Evolutionary conservation across 2,329 filamentous ascomycete genomes (phyloP).

Genomic region (Talaromyces albobiverticillius): DNA sequence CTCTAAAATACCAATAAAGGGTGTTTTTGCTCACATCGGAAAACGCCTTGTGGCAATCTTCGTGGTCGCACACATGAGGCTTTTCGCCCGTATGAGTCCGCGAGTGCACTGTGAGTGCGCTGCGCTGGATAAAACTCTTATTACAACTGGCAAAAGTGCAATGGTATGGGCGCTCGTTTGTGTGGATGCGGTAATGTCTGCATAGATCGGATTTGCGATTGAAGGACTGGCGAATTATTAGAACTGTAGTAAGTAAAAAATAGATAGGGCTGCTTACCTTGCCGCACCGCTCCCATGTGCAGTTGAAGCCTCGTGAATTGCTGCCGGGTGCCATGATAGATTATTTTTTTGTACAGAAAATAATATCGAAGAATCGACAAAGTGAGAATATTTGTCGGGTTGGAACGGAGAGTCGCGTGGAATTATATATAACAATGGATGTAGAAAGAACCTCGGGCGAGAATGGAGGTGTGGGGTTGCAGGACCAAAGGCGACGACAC

Average conservation of each 20-base stretch:
- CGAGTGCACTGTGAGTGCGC: conserved; percentile 46
- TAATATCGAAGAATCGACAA: too few relatives aligned
- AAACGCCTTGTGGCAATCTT: conserved; percentile 43
- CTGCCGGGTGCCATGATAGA: conserved; percentile 32
- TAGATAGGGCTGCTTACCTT: conserved; percentile 44
- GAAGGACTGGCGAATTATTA: conserved; percentile 36
- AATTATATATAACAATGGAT: too few relatives aligned
- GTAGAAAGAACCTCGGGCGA: too few relatives aligned
- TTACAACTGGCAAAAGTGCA: conserved; percentile 44
- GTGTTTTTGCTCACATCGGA: conserved; percentile 37
- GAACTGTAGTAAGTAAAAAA: too few relatives aligned
- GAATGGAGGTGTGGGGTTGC: too few relatives aligned
- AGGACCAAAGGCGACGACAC: too few relatives aligned
- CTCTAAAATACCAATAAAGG: conserved; percentile 7
- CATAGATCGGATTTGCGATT: conserved; percentile 49
- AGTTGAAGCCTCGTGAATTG: conserved; percentile 41
- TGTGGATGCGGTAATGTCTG: conserved; percentile 47
- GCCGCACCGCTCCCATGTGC: conserved; percentile 41
- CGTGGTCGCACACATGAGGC: conserved; percentile 42
- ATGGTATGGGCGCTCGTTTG: conserved; percentile 48
- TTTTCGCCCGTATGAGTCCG: conserved; percentile 46
- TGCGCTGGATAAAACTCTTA: conserved; percentile 49
- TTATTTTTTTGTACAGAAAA: not conserved
- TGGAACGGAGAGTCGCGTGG: too few relatives aligned
- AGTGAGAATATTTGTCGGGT: too few relatives aligned